phyloP scores from a whole-genome alignment of 2,329 filamentous ascomycete species.

The Botrytis aclada region DNA sequence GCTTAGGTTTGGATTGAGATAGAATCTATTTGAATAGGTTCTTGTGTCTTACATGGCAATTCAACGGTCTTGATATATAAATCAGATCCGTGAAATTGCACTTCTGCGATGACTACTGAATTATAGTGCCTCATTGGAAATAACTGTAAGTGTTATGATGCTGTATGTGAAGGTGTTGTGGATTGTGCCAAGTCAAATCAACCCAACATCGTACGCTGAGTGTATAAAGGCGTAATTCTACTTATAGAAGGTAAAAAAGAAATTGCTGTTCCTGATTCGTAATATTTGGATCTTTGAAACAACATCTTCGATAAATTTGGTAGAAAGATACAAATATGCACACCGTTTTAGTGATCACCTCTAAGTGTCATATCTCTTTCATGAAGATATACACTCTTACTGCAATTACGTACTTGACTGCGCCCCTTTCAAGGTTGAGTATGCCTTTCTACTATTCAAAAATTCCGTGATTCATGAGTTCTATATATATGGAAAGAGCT shows the following conservation, averaged over 20 bases:
- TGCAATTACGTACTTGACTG: neutral
- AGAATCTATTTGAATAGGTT: neutral
- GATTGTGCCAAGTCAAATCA: neutral
- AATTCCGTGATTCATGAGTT: no score
- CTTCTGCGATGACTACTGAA: neutral
- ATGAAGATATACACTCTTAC: neutral
- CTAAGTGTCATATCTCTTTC: neutral
- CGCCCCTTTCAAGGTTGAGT: neutral
- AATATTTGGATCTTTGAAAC: no score
- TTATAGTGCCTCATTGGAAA: neutral
- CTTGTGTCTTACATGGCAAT: neutral
- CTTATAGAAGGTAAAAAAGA: neutral
- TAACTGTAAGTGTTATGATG: neutral
- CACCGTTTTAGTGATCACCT: neutral
- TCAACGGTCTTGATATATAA: accelerated
- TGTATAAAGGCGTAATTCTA: neutral
- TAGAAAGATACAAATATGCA: neutral
- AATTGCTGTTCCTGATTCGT: accelerated
- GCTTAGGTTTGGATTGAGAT: neutral
- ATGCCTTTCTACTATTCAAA: neutral
- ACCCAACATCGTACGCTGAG: neutral
- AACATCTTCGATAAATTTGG: neutral
- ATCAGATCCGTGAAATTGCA: neutral
- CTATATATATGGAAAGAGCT: no score
- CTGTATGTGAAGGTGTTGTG: neutral